Evolutionary conservation across 192 early-diverging fungal genomes (phyloP).

Genomic region (Linnemannia hyalina): DNA sequence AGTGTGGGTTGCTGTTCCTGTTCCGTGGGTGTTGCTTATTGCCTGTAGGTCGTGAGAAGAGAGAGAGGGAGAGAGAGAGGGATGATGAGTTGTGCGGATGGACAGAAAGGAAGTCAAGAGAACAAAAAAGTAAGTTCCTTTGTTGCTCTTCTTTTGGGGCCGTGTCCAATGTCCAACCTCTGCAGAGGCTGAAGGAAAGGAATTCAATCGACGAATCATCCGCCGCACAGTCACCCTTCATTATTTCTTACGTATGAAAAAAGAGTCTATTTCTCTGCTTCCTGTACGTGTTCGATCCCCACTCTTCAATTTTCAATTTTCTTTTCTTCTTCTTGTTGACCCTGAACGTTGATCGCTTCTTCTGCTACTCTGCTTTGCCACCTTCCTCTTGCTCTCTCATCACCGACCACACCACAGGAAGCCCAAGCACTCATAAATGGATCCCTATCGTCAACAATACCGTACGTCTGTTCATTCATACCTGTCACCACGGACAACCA

Average conservation of each 20-base stretch:
- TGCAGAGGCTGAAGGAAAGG: too few species aligned
- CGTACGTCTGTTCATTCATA: constrained; percentile 8
- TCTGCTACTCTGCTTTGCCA: not conserved
- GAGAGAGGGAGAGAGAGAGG: not conserved
- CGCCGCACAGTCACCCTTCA: too few species aligned
- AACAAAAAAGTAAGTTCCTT: not conserved
- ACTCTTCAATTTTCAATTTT: too few species aligned
- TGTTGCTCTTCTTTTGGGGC: not conserved
- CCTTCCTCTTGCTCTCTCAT: not conserved
- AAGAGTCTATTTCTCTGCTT: too few species aligned
- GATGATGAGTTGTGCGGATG: not conserved
- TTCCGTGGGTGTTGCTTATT: not conserved
- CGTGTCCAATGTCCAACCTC: too few species aligned
- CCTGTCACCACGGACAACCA: not conserved
- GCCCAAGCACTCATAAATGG: constrained; percentile 11
- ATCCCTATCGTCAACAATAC: constrained; percentile 53
- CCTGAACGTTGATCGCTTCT: not conserved
- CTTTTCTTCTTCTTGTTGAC: too few species aligned
- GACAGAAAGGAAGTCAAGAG: constrained; percentile 1
- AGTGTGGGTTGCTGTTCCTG: not conserved
- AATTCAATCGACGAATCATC: too few species aligned
- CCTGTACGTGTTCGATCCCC: not conserved
- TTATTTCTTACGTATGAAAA: too few species aligned
- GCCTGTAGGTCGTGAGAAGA: not conserved
- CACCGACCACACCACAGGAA: not conserved